Base-by-base conservation (phyloP, 352 stramenopile genomes). In the Globisporangium uncinulatum region DNA sequence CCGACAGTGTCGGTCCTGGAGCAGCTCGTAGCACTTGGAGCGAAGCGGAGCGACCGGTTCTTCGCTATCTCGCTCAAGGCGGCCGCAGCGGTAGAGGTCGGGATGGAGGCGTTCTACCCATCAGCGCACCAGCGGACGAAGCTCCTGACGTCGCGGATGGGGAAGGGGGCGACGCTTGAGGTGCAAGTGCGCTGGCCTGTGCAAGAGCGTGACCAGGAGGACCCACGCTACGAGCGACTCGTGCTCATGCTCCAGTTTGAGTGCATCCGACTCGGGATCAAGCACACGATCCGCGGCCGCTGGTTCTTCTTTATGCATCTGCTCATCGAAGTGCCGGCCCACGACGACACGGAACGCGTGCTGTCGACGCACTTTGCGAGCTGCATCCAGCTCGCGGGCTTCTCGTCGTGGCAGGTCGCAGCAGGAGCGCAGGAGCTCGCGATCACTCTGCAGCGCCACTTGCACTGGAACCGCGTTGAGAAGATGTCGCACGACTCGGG, bases 401-500 rank as follows among this genome's bases (percentile, higher is more conserved):
- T 95, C 50, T 87, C 77, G 15, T 83, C 74, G 2, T 95, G 86
- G 86, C 79, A 93, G 70, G 83, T 95, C 11, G 73, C 84, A 51
- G 83, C 86, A 7, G 86, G 86, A 8, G 86, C 83, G 11, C 86
- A 95, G 50, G 86, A 95, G 57, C 80, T 95, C 47, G 85, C 83
- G 15, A 95, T 95, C 56, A 94, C 88, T 62, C 57, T 95, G 13
- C 83, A 95, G 59, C 75, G 82, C 21, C 86, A 95, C 71, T 66
- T 95, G 36, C 82, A 94, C 59, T 95, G 86, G 86, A 89, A 94
- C 41, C 83, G 86, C 37, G 74, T 90, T 6, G 83, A 94, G 59
- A 94, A 95, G 51, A 94, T 95, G 86, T 87, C 74, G 9, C 83
- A 94, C 54, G 86, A 94, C 50, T 92, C 86, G 3, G 86, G 86